Conservation (phyloP, 768 basidiomycete genomes). For the Boletus eberwhitei region DNA sequence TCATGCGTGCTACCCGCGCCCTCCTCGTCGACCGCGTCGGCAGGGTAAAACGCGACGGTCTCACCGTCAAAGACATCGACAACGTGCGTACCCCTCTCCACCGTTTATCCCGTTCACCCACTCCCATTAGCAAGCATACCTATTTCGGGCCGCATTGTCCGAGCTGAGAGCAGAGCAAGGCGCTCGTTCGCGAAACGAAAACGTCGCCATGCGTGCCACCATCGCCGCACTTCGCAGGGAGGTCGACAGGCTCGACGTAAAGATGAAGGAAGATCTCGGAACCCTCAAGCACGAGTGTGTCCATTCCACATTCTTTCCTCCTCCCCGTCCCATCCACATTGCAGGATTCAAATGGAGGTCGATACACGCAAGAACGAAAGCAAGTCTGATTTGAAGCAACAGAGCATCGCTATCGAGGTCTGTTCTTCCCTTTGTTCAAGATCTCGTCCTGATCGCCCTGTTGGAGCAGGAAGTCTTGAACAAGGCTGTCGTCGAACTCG, state of each 20-base stretch:
- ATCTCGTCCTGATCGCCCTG: not conserved
- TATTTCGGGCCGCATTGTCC: conserved; percentile 90
- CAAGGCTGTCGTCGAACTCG: conserved; percentile 67
- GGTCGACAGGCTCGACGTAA: conserved; percentile 78
- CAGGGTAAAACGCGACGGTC: conserved; percentile 65
- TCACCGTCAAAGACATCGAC: conserved; percentile 75
- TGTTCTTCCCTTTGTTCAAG: conserved; percentile 6
- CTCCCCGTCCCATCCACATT: not conserved
- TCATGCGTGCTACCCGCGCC: conserved; percentile 83
- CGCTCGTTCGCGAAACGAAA: conserved; percentile 79
- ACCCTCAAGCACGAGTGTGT: conserved; percentile 91
- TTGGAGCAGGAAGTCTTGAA: conserved; percentile 63
- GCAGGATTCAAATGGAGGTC: conserved; percentile 93
- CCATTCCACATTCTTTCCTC: not conserved
- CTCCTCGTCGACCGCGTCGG: conserved; percentile 74
- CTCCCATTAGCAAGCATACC: conserved; percentile 77
- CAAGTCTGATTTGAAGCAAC: conserved; percentile 75
- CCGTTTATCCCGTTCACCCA: not conserved
- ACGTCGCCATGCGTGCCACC: conserved; percentile 73
- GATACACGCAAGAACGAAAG: conserved; percentile 92
- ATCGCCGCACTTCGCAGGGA: conserved; percentile 80
- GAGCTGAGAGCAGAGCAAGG: conserved; percentile 86
- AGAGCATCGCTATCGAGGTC: conserved; percentile 84
- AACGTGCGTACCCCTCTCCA: conserved; percentile 49
- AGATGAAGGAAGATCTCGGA: conserved; percentile 91